phyloP scores from a whole-genome alignment of 768 basidiomycete genomes.

The Boletellus ananas region DNA sequence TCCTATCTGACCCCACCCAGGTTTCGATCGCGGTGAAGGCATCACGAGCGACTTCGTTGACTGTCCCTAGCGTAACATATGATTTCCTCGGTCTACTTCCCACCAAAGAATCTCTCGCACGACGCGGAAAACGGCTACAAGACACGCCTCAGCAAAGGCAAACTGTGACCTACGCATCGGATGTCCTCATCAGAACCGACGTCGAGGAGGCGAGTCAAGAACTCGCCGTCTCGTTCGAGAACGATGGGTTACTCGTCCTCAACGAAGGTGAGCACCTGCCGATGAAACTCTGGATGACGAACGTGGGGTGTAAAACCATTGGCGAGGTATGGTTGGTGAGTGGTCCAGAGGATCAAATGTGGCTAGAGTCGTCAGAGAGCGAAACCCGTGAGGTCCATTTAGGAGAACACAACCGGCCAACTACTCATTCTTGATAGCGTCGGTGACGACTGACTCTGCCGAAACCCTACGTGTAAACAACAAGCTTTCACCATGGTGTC shows the following conservation, averaged over 20 bases:
- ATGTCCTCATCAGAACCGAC: conserved; percentile 55
- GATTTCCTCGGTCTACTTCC: conserved; percentile 74
- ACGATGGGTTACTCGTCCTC: conserved; percentile 49
- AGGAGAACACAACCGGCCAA: background rate
- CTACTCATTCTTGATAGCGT: conserved; percentile 14
- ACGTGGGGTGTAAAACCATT: conserved; percentile 58
- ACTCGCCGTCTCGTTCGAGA: conserved; percentile 53
- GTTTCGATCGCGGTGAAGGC: conserved; percentile 63
- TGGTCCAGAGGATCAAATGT: conserved; percentile 60
- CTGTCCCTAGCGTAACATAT: conserved; percentile 56
- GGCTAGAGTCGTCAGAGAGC: conserved; percentile 37
- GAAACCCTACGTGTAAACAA: conserved; percentile 51
- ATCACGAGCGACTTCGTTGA: conserved; percentile 47
- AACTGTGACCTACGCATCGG: conserved; percentile 65
- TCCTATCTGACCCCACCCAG: conserved; percentile 28
- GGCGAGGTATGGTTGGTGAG: conserved; percentile 69
- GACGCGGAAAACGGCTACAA: conserved; percentile 73
- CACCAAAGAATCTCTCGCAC: conserved; percentile 58
- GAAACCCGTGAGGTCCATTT: conserved; percentile 14
- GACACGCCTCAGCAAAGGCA: conserved; percentile 70
- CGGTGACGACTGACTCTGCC: conserved; percentile 11
- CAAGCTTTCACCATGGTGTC: conserved; percentile 44
- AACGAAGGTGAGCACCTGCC: conserved; percentile 65
- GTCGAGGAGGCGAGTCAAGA: conserved; percentile 66
- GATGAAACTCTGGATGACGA: conserved; percentile 57